A percentile compares a stretch with the other conserved stretches of the same genome.
These are phyloP conservation scores for Acer saccharum DNA, from an alignment of 345 rosid species.

Conservation along the genomic window DNA sequence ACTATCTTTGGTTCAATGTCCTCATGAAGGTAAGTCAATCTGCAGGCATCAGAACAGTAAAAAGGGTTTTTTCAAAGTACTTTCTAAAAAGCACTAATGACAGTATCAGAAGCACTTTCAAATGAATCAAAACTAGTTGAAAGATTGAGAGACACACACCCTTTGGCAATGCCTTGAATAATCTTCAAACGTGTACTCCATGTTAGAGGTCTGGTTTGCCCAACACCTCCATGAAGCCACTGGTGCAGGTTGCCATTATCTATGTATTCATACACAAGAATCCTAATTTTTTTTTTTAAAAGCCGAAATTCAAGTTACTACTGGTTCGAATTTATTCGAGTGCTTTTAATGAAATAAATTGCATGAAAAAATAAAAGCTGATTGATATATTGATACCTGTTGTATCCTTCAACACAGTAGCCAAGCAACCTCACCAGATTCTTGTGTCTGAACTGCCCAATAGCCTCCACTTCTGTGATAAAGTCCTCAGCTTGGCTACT, in stretches of 20 bases:
- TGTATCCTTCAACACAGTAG: constrained; percentile 56
- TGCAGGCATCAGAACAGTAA: constrained; percentile 16
- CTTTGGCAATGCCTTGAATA: constrained; percentile 78
- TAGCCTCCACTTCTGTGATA: constrained; percentile 44
- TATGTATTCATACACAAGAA: constrained; percentile 63
- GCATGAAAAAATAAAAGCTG: not conserved
- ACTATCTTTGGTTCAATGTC: constrained; percentile 62
- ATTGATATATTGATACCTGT: constrained; percentile 40
- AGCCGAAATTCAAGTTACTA: not conserved
- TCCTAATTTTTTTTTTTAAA: constrained; percentile 36
- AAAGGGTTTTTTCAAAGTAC: not conserved
- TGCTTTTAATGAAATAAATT: not conserved
- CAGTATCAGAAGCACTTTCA: not conserved
- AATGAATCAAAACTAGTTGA: not conserved
- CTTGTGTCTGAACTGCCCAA: constrained; percentile 61
- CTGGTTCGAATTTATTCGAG: not conserved
- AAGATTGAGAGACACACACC: constrained; percentile 35
- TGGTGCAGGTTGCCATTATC: constrained; percentile 74
- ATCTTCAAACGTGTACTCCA: constrained; percentile 64
- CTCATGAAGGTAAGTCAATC: constrained; percentile 78
- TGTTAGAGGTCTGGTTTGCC: constrained; percentile 45
- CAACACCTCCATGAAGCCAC: constrained; percentile 70
- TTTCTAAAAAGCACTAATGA: not conserved
- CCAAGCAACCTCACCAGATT: constrained; percentile 69
- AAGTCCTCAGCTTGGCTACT: constrained; percentile 53